phyloP scores from a whole-genome alignment of 2,329 filamentous ascomycete genomes.

The Ploettnerulaceae sp. region DNA sequence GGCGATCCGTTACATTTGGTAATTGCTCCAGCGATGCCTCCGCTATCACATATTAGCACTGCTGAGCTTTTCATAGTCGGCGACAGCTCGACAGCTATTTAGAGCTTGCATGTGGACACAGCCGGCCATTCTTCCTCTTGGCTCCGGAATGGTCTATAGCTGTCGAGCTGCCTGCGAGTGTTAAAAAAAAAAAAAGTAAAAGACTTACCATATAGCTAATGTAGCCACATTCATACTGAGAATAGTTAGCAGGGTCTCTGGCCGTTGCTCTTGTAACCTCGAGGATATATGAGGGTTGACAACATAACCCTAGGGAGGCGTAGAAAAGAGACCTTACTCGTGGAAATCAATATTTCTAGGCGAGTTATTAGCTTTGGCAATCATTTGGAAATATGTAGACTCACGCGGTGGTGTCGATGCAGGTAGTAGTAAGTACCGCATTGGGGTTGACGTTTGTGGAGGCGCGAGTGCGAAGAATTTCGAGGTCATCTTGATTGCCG shows the following conservation, averaged over 20 bases:
- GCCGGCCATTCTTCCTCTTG: too few relatives aligned
- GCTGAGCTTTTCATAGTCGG: too few relatives aligned
- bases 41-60: too few relatives aligned
- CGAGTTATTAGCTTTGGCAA: not conserved
- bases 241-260: not conserved
- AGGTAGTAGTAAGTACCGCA: slow-evolving; percentile 39
- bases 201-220: too few relatives aligned
- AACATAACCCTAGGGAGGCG: not conserved
- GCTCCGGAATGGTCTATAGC: too few relatives aligned
- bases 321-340: slow-evolving; percentile 8
- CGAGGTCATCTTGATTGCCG: slow-evolving; percentile 38
- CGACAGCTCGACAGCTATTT: too few relatives aligned
- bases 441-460: slow-evolving; percentile 38
- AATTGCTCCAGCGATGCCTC: slow-evolving; percentile 42
- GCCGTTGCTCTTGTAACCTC: not conserved
- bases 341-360: slow-evolving; percentile 15
- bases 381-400: slow-evolving; percentile 14
- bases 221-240: slow-evolving; percentile 37
- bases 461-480: slow-evolving; percentile 41
- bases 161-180: too few relatives aligned
- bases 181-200: too few relatives aligned
- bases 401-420: slow-evolving; percentile 40
- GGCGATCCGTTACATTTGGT: slow-evolving; percentile 43
- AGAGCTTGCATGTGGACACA: too few relatives aligned
- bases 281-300: not conserved